Base-by-base conservation (phyloP, 441 rosid genomes). In the Metrosideros polymorpha region DNA sequence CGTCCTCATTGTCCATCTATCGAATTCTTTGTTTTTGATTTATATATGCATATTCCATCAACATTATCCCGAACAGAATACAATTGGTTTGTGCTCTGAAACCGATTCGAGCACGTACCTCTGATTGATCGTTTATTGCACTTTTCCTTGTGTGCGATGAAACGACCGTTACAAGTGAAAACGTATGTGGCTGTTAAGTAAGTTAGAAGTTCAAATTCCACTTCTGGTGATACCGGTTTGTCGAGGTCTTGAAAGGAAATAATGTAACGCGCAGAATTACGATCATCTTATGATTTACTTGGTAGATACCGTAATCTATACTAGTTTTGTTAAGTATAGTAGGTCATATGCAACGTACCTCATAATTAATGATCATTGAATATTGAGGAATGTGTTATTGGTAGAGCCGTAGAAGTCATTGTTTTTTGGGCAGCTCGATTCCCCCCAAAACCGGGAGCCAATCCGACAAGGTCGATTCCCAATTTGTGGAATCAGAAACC, bases 1-100 rank as follows among this genome's bases (percentile, higher is more conserved):
- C 43, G 18, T 35, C 76, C 45, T 32, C 45, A 35, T 2, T 6
- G 14, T 32, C 45, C 42, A 30, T 15, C 30, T 1, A 61, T 30
- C 39, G 71, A 29, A 61, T 61, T 61, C 35, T 30, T 7, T 17
- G 6, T 54, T 12, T 56, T 27, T 6, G 5, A 27, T 12, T 56
- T 27, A 12, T 25, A 25, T 27, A 56, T n/a, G n/a, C n/a, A n/a
- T n/a, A n/a, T n/a, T n/a, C n/a, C n/a, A n/a, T n/a, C n/a, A n/a
- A n/a, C n/a, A n/a, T n/a, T n/a, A n/a, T n/a, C 12, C 13, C 14
- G 4, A 5, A 35, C 0, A 24, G 47, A 8, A 66, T 35, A 1
- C 9, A 0, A 35, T 39, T 2, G 4, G 2, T 22, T n/a, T 3
- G 14, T 6, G 4, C 5, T 39, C 4, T 1, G 0, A 3, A 39